phyloP scores from a whole-genome alignment of 306 rosid species.

The Rosa rugosa region DNA sequence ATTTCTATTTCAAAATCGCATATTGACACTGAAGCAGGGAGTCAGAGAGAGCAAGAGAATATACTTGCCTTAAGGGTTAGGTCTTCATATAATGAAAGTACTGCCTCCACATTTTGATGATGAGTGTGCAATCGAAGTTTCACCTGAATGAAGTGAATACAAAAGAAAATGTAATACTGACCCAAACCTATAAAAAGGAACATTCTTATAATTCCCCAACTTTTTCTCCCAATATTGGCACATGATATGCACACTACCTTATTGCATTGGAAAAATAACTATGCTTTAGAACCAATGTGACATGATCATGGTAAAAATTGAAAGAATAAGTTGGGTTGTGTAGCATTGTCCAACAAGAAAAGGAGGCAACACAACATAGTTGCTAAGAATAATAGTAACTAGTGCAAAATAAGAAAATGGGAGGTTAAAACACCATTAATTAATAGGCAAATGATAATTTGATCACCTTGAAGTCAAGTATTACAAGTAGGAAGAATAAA shows the following conservation, averaged over 20 bases:
- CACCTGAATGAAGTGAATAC: conserved; percentile 50
- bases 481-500: conserved; percentile 7
- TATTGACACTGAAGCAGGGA: neutral
- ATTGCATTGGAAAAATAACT: neutral
- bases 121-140: conserved; percentile 83
- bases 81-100: conserved; percentile 70
- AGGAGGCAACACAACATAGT: neutral
- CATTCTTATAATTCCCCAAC: neutral
- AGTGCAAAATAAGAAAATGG: neutral
- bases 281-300: neutral
- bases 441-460: neutral
- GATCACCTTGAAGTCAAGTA: neutral
- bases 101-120: conserved; percentile 86
- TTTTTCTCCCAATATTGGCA: neutral
- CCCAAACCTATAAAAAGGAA: neutral
- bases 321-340: neutral
- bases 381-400: neutral
- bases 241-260: neutral
- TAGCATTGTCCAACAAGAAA: neutral
- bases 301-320: neutral
- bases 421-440: neutral
- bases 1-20: neutral
- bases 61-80: conserved; percentile 61
- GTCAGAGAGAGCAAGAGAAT: conserved; percentile 5
- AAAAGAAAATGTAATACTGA: conserved; percentile 10